Conservation (phyloP, 371 early-diverging fungal species). For the Mortierella sp. region DNA sequence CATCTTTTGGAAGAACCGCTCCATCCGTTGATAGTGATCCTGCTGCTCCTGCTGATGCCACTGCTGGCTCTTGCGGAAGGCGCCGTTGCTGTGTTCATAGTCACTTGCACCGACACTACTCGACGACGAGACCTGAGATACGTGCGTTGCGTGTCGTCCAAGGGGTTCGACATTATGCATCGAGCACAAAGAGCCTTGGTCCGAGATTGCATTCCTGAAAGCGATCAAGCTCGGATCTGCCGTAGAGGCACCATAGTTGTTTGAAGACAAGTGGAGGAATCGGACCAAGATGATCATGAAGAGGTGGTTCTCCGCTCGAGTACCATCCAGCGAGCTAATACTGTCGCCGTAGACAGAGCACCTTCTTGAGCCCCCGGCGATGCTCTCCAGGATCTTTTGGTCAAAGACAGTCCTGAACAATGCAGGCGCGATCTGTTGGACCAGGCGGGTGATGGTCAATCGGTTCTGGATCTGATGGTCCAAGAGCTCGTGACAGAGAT, state of each 20-base stretch:
- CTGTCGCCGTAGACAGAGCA: constrained; percentile 40
- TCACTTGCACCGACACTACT: not conserved
- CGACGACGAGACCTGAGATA: not conserved
- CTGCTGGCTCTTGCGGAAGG: constrained; percentile 41
- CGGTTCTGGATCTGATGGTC: constrained; percentile 29
- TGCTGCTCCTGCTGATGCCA: constrained; percentile 25
- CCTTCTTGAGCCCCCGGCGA: constrained; percentile 26
- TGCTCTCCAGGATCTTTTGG: constrained; percentile 30
- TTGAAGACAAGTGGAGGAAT: constrained; percentile 30
- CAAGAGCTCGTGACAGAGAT: constrained; percentile 42
- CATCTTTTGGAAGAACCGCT: constrained; percentile 41
- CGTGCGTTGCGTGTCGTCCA: not conserved
- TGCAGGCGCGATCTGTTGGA: constrained; percentile 40
- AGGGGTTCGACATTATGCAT: not conserved
- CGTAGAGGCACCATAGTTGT: not conserved
- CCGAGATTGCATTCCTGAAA: not conserved
- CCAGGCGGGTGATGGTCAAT: constrained; percentile 24
- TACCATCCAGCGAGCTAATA: constrained; percentile 35
- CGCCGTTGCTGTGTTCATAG: not conserved
- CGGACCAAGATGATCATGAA: constrained; percentile 43
- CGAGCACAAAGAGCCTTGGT: not conserved
- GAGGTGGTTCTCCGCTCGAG: constrained; percentile 33
- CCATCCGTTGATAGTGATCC: constrained; percentile 16
- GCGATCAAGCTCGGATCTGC: not conserved
- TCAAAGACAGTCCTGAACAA: constrained; percentile 51